These are phyloP conservation scores for Ogataea methylovora DNA, from an alignment of 805 yeast genomes.

Conservation along the genomic window DNA sequence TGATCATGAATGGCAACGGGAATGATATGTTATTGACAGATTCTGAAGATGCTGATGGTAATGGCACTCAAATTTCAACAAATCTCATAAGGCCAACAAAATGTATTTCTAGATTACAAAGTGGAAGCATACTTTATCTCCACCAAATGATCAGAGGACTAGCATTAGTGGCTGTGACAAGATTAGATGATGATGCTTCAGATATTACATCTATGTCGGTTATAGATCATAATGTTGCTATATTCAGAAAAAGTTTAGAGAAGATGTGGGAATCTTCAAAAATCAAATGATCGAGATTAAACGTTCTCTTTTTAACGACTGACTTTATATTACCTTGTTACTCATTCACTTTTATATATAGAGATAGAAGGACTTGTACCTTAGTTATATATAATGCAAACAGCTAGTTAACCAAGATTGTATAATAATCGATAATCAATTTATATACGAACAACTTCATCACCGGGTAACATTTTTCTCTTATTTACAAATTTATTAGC, in stretches of 20 bases:
- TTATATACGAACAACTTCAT: too few relatives aligned
- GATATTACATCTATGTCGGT: conserved; percentile 45
- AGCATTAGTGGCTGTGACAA: conserved; percentile 80
- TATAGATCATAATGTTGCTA: conserved; percentile 82
- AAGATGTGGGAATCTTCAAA: conserved; percentile 55
- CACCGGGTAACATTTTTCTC: too few relatives aligned
- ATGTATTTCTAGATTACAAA: conserved; percentile 69
- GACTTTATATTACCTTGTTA: too few relatives aligned
- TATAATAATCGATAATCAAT: too few relatives aligned
- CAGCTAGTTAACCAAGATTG: too few relatives aligned
- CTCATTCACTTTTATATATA: too few relatives aligned
- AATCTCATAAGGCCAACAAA: conserved; percentile 21
- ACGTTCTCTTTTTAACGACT: too few relatives aligned
- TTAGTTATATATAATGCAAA: too few relatives aligned
- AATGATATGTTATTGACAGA: not conserved
- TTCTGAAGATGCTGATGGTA: not conserved
- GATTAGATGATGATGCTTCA: conserved; percentile 52
- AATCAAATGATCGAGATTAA: too few relatives aligned
- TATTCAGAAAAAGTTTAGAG: conserved; percentile 70
- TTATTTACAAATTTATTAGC: too few relatives aligned
- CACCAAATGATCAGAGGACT: conserved; percentile 90
- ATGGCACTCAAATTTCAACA: not conserved
- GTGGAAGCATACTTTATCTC: conserved; percentile 77
- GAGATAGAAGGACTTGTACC: too few relatives aligned
- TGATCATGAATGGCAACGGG: not conserved